A percentile compares a stretch with the other conserved stretches of the same genome.
These are phyloP conservation scores for bread wheat (Triticum aestivum) DNA, from an alignment of 176 grass and related monocot genomes.

Conservation along the genomic window DNA sequence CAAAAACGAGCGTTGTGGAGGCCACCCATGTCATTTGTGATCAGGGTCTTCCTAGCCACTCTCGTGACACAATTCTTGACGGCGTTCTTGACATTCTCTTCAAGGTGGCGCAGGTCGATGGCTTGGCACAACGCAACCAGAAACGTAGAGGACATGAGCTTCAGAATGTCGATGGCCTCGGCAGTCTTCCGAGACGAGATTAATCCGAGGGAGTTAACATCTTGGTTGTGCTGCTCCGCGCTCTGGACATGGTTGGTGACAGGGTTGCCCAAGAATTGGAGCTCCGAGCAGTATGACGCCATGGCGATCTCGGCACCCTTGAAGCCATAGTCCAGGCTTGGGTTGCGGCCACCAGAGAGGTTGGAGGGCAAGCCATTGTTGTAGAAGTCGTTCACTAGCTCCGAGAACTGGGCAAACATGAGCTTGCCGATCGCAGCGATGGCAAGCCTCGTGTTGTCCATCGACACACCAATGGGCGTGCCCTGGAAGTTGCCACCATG, in stretches of 20 bases:
- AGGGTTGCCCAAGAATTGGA: constrained; percentile 79
- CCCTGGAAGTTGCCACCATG: constrained; percentile 90
- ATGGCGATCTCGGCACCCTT: constrained; percentile 91
- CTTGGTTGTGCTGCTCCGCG: constrained; percentile 85
- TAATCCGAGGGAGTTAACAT: constrained; percentile 54
- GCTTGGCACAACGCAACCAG: no score
- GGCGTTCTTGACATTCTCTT: no score
- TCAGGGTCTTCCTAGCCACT: no score
- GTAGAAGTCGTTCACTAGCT: constrained; percentile 86
- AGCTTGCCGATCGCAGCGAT: constrained; percentile 79
- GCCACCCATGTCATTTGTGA: no score
- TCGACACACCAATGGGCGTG: constrained; percentile 83
- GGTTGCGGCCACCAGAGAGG: constrained; percentile 72
- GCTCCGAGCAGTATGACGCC: constrained; percentile 81
- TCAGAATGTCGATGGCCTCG: no score
- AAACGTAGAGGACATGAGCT: no score
- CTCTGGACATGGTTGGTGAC: constrained; percentile 93
- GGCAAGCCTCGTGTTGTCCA: constrained; percentile 85
- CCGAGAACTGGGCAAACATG: constrained; percentile 83
- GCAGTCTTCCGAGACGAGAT: no score
- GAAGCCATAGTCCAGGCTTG: constrained; percentile 83
- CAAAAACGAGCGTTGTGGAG: no score
- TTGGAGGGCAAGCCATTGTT: constrained; percentile 88
- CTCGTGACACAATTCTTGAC: no score
- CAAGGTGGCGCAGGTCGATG: no score